Evolutionary conservation across 331 rosid genomes (phyloP), one percentile per base, ranked within the genome.

Genomic region (Arachis monticola): DNA sequence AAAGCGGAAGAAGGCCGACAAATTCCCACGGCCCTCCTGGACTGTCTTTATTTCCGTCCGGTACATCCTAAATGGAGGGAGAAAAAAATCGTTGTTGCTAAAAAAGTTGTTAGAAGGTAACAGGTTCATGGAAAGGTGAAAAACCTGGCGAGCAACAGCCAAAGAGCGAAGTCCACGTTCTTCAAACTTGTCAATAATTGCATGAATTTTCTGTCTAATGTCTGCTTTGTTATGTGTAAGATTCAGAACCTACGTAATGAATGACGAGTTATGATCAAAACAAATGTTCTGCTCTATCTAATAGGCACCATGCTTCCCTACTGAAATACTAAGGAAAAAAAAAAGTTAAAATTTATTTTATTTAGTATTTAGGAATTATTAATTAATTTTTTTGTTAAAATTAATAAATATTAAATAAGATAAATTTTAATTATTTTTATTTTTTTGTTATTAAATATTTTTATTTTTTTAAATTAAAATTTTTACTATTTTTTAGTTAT

Each of bases 11-110:
- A 83, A 90, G 90, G 13, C 86, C 96, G 67, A 85, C 86, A 69
- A 90, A 90, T 79, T 90, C 88, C 96, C 96, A 90, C 22, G 93
- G 93, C 45, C 93, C 88, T 67, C 93, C 93, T 60, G 80, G 79
- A 82, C 88, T 86, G 13, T 88, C 91, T 70, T 88, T 90, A 75
- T 22, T 86, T 59, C 90, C 85, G 14, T 76, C 87, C 38, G 86
- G 91, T 60, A 90, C 96, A 86, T 81, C 87, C 91, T 90, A 64
- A 46, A 68, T 56, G 31, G 44, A 78, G 42, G 45, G 40, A 0
- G 4, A 50, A 32, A 46, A 27, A 51, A 46, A 30, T 58, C 41
- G 17, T 46, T 2, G 40, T 35, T 2, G 3, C 40, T 35, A 67
- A 64, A 14, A 53, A 10, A 67, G 31, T 8, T 17, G 67, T 7